Conservation (phyloP, 2,329 filamentous ascomycete genomes). For the Paraphoma chrysanthemicola region DNA sequence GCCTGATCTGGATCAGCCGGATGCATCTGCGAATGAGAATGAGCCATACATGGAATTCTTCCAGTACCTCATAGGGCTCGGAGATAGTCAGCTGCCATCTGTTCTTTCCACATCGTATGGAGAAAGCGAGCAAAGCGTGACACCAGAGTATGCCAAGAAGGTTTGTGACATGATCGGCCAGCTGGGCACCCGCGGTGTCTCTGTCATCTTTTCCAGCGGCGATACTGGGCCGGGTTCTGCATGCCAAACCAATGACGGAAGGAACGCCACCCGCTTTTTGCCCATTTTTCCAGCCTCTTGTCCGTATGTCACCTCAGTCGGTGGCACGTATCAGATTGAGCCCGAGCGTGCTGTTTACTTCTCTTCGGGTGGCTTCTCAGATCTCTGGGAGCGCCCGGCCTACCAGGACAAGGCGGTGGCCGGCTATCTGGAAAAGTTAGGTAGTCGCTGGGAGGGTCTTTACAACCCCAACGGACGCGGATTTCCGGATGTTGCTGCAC, state of each 20-base stretch:
- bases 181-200: conserved; percentile 49
- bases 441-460: conserved; percentile 47
- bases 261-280: conserved; percentile 51
- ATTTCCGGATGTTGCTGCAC: conserved; percentile 55
- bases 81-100: conserved; percentile 45
- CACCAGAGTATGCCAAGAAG: conserved; percentile 44
- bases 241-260: conserved; percentile 56
- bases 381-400: conserved; percentile 50
- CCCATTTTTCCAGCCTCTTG: conserved; percentile 57
- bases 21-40: conserved; percentile 51
- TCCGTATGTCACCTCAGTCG: conserved; percentile 57
- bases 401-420: conserved; percentile 53
- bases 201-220: conserved; percentile 49
- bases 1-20: conserved; percentile 57
- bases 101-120: conserved; percentile 50
- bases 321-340: conserved; percentile 49
- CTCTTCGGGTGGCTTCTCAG: conserved; percentile 56
- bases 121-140: conserved; percentile 50
- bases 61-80: conserved; percentile 41
- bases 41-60: conserved; percentile 56
- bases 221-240: conserved; percentile 51
- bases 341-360: conserved; percentile 51
- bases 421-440: conserved; percentile 50
- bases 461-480: conserved; percentile 54
- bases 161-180: conserved; percentile 50